Conservation (phyloP, 805 yeast genomes). For the Yarrowia porcina region DNA sequence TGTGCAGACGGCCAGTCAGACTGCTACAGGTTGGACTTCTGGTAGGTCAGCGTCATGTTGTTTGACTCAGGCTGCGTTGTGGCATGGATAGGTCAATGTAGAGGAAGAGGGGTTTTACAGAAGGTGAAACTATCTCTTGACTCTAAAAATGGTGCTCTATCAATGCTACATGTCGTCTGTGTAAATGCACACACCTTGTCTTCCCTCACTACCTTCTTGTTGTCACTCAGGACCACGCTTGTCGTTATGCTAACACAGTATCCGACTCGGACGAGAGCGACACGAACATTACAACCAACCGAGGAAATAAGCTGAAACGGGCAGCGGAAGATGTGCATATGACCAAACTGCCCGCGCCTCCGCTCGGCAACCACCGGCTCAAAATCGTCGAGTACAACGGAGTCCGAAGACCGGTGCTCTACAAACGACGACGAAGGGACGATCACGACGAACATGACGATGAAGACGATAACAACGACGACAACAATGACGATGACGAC, state of each 20-base stretch:
- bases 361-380: slow-evolving; percentile 33
- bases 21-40: too few relatives aligned
- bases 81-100: too few relatives aligned
- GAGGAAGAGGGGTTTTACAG: too few relatives aligned
- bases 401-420: slow-evolving; percentile 34
- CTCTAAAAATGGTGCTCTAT: too few relatives aligned
- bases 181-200: too few relatives aligned
- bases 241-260: slow-evolving; percentile 27
- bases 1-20: too few relatives aligned
- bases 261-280: slow-evolving; percentile 36
- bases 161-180: too few relatives aligned
- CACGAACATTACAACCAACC: slow-evolving; percentile 43
- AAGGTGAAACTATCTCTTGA: too few relatives aligned
- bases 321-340: slow-evolving; percentile 49
- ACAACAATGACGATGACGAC: slow-evolving; percentile 35
- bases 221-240: too few relatives aligned
- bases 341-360: slow-evolving; percentile 40
- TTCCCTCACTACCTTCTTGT: too few relatives aligned
- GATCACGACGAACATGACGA: slow-evolving; percentile 26
- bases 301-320: slow-evolving; percentile 57
- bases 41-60: too few relatives aligned
- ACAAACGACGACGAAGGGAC: slow-evolving; percentile 33
- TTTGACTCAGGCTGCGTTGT: too few relatives aligned
- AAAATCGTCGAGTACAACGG: slow-evolving; percentile 36
- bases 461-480: slow-evolving; percentile 31